Evolutionary conservation across 345 rosid genomes (phyloP).

Genomic region (Bruguiera parviflora): DNA sequence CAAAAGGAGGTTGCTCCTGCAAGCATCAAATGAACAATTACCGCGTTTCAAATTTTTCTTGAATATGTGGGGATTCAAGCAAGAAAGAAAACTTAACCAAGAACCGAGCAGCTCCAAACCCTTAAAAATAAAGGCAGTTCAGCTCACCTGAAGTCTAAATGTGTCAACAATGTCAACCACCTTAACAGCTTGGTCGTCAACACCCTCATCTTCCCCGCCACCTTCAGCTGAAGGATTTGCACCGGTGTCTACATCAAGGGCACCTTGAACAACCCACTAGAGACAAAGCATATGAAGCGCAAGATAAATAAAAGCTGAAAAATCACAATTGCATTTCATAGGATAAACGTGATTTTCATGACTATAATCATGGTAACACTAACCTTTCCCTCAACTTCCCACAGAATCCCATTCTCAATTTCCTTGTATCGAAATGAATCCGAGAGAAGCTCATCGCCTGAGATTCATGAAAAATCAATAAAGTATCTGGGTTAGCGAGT

Average conservation of each 20-base stretch:
- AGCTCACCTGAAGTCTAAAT: conserved; percentile 89
- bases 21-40: not conserved
- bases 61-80: too few relatives aligned
- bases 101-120: not conserved
- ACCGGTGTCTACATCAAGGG: conserved; percentile 76
- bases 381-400: conserved; percentile 96
- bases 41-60: too few relatives aligned
- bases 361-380: not conserved
- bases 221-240: conserved; percentile 99
- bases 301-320: not conserved
- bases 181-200: conserved; percentile 73
- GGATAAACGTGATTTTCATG: too few relatives aligned
- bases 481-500: not conserved
- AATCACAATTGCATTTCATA: too few relatives aligned
- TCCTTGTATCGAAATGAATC: conserved; percentile 93
- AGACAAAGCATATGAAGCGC: not conserved
- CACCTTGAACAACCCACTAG: conserved; percentile 86
- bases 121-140: not conserved
- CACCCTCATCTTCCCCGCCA: conserved; percentile 75
- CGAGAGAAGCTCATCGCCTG: conserved; percentile 59
- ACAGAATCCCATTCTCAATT: conserved; percentile 55
- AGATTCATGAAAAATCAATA: not conserved
- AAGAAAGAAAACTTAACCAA: too few relatives aligned
- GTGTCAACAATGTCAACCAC: conserved; percentile 98
- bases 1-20: conserved; percentile 93